These are phyloP conservation scores for Castanea mollissima DNA, from an alignment of 306 rosid genomes.

Conservation along the genomic window DNA sequence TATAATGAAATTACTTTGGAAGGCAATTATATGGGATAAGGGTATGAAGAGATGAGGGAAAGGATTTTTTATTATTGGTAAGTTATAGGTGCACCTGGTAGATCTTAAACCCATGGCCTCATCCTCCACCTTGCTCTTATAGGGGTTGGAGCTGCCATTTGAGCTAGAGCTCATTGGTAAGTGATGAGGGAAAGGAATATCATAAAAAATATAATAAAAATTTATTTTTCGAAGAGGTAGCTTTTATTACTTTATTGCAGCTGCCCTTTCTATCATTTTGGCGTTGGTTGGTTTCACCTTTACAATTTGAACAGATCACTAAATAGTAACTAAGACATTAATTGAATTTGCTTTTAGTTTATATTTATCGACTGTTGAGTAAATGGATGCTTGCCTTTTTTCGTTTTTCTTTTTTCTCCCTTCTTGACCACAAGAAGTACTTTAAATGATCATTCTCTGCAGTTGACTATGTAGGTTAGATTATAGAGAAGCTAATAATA, in stretches of 20 bases:
- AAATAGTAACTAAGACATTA: no score
- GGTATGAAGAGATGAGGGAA: neutral
- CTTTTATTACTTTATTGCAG: neutral
- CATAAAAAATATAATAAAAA: neutral
- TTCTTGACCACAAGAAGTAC: neutral
- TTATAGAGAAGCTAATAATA: neutral
- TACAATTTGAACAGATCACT: neutral
- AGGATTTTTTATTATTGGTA: no score
- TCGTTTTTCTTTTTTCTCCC: no score
- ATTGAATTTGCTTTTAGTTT: no score
- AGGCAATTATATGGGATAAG: neutral
- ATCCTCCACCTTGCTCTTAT: no score
- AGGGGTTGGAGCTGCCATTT: no score
- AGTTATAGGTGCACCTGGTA: no score
- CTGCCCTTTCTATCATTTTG: neutral
- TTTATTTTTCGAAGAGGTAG: neutral
- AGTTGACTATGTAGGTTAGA: neutral
- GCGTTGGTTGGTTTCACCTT: neutral
- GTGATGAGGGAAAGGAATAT: neutral
- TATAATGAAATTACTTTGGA: neutral
- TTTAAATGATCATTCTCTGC: neutral
- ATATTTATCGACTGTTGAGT: neutral
- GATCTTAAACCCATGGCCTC: no score
- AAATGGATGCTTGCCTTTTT: neutral
- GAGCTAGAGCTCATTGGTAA: no score